Percentiles rank a stretch among this genome's conserved stretches.
Evolutionary conservation across 192 early-diverging fungal genomes (phyloP).

Genomic region (Lunasporangiospora selenospora): DNA sequence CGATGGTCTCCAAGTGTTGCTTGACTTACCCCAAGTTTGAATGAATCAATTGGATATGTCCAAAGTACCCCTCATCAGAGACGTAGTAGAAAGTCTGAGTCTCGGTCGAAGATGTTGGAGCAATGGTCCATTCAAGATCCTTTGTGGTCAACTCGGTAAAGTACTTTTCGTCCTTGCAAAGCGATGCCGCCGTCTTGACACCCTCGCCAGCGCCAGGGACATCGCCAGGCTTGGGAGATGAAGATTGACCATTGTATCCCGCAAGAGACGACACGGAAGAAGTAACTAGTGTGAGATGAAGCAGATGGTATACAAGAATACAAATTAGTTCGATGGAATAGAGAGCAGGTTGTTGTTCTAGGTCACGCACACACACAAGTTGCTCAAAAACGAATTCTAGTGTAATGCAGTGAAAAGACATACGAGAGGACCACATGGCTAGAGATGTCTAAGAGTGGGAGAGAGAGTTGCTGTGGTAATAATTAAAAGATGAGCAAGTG

Average conservation of each 20-base stretch:
- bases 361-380: too few relatives aligned
- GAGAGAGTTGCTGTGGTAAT: too few relatives aligned
- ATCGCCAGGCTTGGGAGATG: slow-evolving; percentile 34
- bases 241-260: slow-evolving; percentile 18
- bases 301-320: too few relatives aligned
- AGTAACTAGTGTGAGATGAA: too few relatives aligned
- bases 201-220: slow-evolving; percentile 42
- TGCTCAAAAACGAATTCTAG: too few relatives aligned
- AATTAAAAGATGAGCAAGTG: background rate
- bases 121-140: slow-evolving; percentile 74
- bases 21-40: slow-evolving; percentile 74
- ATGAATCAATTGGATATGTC: slow-evolving; percentile 92
- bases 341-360: too few relatives aligned
- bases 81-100: slow-evolving; percentile 88
- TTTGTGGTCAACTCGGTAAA: slow-evolving; percentile 57
- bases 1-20: too few relatives aligned
- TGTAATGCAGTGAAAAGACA: slow-evolving; percentile 4
- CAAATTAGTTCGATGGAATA: too few relatives aligned
- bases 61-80: slow-evolving; percentile 73
- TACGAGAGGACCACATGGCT: slow-evolving; percentile 45
- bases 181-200: slow-evolving; percentile 41
- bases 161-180: slow-evolving; percentile 50
- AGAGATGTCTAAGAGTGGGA: background rate
- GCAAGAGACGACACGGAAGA: slow-evolving; percentile 24
- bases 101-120: slow-evolving; percentile 83